A percentile compares a stretch with the other conserved stretches of the same genome.
Evolutionary conservation across 345 rosid genomes (phyloP).

Genomic region (Clarkia xantiana): DNA sequence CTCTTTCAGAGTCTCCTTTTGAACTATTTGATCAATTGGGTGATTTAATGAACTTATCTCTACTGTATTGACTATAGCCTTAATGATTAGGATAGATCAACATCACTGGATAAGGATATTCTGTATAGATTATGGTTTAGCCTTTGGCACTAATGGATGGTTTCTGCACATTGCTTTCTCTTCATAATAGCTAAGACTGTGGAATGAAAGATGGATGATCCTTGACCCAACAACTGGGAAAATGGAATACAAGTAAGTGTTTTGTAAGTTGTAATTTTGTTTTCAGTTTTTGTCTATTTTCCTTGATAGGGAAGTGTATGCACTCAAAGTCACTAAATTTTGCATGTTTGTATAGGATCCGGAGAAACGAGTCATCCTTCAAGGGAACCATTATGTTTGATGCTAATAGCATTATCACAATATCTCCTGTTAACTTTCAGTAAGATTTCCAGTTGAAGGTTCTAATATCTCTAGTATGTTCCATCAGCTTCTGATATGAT

Average conservation of each 20-base stretch:
- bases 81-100: no score
- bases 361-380: slow-evolving; percentile 71
- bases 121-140: no score
- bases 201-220: slow-evolving; percentile 97
- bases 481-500: neutral
- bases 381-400: slow-evolving; percentile 76
- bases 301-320: neutral
- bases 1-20: no score
- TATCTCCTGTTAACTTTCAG: slow-evolving; percentile 96
- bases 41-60: no score
- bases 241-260: slow-evolving; percentile 81
- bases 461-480: neutral
- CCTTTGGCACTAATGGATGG: neutral
- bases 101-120: no score
- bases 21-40: no score
- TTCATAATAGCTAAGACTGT: slow-evolving; percentile 56
- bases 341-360: slow-evolving; percentile 35
- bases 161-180: slow-evolving; percentile 3
- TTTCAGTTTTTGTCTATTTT: no score
- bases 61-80: no score
- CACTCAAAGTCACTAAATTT: neutral
- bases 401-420: slow-evolving; percentile 71
- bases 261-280: no score
- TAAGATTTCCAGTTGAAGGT: slow-evolving; percentile 21
- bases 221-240: slow-evolving; percentile 93